phyloP scores from a whole-genome alignment of 495 filamentous ascomycete genomes.

The Trypethelium eluteriae region DNA sequence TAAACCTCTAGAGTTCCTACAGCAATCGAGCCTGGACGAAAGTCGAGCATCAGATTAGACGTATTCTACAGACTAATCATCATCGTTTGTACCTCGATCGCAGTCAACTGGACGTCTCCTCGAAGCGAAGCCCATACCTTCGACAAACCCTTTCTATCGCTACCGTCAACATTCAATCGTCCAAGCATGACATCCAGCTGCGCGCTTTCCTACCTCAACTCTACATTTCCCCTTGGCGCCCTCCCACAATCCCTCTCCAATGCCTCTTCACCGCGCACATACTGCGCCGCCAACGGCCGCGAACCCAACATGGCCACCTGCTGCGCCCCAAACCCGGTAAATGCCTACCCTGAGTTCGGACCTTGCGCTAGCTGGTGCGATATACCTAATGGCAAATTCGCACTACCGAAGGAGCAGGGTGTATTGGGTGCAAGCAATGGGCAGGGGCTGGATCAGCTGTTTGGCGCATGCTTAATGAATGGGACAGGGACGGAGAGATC shows the following conservation, averaged over 20 bases:
- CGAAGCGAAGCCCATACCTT: not conserved
- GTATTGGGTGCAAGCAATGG: not conserved
- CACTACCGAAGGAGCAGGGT: not conserved
- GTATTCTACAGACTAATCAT: too few relatives aligned
- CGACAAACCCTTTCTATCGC: not conserved
- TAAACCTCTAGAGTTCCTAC: too few relatives aligned
- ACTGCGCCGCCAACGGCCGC: slow-evolving; percentile 8
- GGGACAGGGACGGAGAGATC: not conserved
- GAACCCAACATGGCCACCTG: not conserved
- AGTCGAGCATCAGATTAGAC: too few relatives aligned
- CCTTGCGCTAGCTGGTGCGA: slow-evolving; percentile 5
- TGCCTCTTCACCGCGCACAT: not conserved
- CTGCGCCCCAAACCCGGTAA: slow-evolving; percentile 6
- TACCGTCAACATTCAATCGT: not conserved
- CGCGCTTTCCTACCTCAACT: not conserved
- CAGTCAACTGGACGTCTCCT: not conserved
- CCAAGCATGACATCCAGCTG: not conserved
- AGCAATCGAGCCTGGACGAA: too few relatives aligned
- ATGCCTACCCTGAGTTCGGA: not conserved
- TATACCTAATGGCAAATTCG: slow-evolving; percentile 3
- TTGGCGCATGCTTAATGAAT: not conserved
- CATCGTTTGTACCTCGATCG: too few relatives aligned
- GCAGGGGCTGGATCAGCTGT: not conserved
- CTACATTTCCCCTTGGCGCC: not conserved
- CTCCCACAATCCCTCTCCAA: not conserved